phyloP scores from a whole-genome alignment of 306 rosid genomes.

The Pyrus betulifolia region DNA sequence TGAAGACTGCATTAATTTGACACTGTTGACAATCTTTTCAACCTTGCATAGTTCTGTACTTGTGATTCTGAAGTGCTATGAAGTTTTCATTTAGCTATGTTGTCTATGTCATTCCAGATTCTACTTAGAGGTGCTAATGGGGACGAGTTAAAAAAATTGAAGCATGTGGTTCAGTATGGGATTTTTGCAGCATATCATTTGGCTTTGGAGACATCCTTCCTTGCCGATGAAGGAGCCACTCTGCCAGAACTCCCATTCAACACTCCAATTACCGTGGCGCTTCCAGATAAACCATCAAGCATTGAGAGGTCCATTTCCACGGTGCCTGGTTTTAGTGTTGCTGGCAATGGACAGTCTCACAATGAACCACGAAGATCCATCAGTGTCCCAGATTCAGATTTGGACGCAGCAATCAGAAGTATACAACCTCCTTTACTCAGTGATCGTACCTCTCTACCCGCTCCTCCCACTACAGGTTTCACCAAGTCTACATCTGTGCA shows the following conservation, averaged over 20 bases:
- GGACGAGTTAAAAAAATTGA: conserved; percentile 84
- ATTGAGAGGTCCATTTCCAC: conserved; percentile 82
- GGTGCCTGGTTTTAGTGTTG: conserved; percentile 56
- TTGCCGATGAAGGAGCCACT: conserved; percentile 97
- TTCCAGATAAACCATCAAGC: conserved; percentile 59
- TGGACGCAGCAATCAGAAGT: conserved; percentile 25
- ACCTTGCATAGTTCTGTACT: not conserved
- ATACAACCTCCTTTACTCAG: conserved; percentile 26
- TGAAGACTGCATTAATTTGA: not conserved
- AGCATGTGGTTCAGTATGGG: conserved; percentile 93
- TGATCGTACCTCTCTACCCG: conserved; percentile 30
- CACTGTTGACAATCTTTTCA: not conserved
- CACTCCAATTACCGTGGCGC: conserved; percentile 65
- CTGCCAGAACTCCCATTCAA: conserved; percentile 77
- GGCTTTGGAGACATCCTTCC: conserved; percentile 96
- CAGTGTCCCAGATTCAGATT: conserved; percentile 39
- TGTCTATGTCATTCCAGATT: conserved; percentile 49
- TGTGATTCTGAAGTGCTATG: not conserved
- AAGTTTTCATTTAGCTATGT: conserved; percentile 19
- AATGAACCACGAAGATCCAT: conserved; percentile 41
- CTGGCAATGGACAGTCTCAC: conserved; percentile 32
- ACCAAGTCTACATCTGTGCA: conserved; percentile 24
- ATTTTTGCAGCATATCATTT: conserved; percentile 97
- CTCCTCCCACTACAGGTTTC: conserved; percentile 26
- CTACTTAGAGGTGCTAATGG: conserved; percentile 81